Base-by-base conservation (phyloP, 2,329 filamentous ascomycete genomes). In the Alternaria sp. region DNA sequence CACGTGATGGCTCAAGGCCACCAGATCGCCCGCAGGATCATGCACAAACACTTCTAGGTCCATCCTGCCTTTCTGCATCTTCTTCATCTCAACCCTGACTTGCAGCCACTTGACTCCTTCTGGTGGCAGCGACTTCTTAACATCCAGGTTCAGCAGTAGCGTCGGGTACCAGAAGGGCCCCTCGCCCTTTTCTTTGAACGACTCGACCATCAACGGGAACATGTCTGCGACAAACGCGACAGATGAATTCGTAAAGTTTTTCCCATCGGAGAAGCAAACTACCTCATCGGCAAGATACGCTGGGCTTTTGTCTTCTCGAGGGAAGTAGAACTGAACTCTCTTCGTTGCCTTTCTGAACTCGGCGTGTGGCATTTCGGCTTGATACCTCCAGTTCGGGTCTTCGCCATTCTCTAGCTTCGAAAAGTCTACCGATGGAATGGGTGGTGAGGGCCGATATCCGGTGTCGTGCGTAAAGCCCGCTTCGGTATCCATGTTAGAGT, bases 91-190 rank as follows among this genome's bases (percentile, higher is more conserved):
- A 12, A 89, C 83, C 32, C 91, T 83, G 41, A 89, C 82, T 69
- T 89, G 89, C 54, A 96, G 74, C 89, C 90, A 95, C 74, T 92
- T 88, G 1, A 87, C 87, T 0, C 92, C 92, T 43, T 86, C 85
- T 4, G 81, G 79, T 0, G 91, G 91, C 45, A 96, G 75, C 7
- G 84, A 76, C 74, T 90, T 92, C 81, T 94, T 95, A 40, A 93
- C 81, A 64, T 96, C 92, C 22, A 96, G 71, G 74, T 92, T 93
- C 73, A 95, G 79, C 18, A 89, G 81, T 2, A 96, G 59, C 0
- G 92, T 96, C 0, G 91, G 91, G 74, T 92, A 93, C 92, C 91
- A 93, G 68, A 87, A 88, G 20, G 73, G 76, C 54, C 73, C 74
- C 53, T 74, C 65, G 2, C 53, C 66, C 20, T 74, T 63, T 3